A percentile compares a stretch with the other conserved stretches of the same genome.
Evolutionary conservation across 768 basidiomycete species (phyloP).

Genomic region (Trametes gibbosa): DNA sequence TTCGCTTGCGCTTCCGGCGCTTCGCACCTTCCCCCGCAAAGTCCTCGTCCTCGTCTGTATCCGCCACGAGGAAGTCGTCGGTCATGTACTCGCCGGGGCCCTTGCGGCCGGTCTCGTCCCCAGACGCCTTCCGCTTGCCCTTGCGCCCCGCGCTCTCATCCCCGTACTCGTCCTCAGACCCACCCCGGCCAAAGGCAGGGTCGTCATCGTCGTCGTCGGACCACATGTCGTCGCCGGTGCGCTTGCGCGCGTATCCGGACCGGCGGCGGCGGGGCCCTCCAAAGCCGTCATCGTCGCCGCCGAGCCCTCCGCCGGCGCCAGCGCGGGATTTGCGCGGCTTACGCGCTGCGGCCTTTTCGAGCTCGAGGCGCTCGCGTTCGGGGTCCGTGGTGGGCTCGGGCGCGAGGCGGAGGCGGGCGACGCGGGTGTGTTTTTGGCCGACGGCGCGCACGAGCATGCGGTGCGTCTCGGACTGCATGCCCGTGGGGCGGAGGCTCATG

Average conservation of each 20-base stretch:
- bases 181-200: constrained; percentile 26
- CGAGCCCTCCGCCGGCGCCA: constrained; percentile 35
- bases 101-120: constrained; percentile 40
- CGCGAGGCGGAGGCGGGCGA: constrained; percentile 74
- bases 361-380: constrained; percentile 68
- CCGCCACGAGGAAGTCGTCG: constrained; percentile 83
- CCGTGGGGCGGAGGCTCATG: constrained; percentile 81
- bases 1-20: constrained; percentile 13
- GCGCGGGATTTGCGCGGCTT: constrained; percentile 56
- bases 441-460: constrained; percentile 85
- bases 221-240: constrained; percentile 48
- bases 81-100: constrained; percentile 73
- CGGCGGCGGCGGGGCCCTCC: constrained; percentile 49
- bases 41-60: constrained; percentile 61
- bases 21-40: constrained; percentile 13
- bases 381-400: constrained; percentile 77
- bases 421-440: constrained; percentile 80
- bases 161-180: constrained; percentile 45
- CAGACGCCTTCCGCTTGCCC: constrained; percentile 37
- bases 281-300: constrained; percentile 46
- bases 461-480: constrained; percentile 89
- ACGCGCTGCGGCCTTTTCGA: constrained; percentile 60
- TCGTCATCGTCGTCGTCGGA: constrained; percentile 68
- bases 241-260: constrained; percentile 37
- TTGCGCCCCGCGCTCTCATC: constrained; percentile 47